A percentile compares a stretch with the other conserved stretches of the same genome.
phyloP scores from a whole-genome alignment of 352 stramenopile genomes.

The Pythium periplocum region DNA sequence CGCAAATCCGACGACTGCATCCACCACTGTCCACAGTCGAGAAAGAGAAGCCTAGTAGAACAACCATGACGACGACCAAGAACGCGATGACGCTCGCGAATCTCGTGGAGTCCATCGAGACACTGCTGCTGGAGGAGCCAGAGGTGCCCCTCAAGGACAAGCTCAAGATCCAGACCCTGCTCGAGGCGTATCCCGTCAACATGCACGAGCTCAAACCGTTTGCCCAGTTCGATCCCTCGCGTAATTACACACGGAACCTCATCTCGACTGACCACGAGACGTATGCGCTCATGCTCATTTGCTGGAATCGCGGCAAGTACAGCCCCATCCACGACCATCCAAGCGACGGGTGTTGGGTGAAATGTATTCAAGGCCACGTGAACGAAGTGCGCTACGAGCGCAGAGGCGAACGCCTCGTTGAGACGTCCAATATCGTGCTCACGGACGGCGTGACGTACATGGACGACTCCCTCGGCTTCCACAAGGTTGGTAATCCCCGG shows the following conservation, averaged over 20 bases:
- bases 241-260: conserved; percentile 94
- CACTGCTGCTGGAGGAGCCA: conserved; percentile 37
- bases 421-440: conserved; percentile 58
- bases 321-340: conserved; percentile 92
- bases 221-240: conserved; percentile 72
- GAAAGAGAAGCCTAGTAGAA: not conserved
- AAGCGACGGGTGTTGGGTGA: conserved; percentile 90
- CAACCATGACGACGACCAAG: not conserved
- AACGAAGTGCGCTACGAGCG: conserved; percentile 87
- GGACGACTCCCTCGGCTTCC: conserved; percentile 88
- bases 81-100: conserved; percentile 29
- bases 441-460: conserved; percentile 83
- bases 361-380: conserved; percentile 81
- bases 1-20: not conserved
- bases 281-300: conserved; percentile 93
- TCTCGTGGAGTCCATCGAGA: conserved; percentile 51
- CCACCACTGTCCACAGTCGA: not conserved
- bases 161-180: conserved; percentile 39
- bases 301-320: conserved; percentile 89
- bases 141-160: conserved; percentile 60
- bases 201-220: conserved; percentile 70
- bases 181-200: conserved; percentile 47
- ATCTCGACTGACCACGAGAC: conserved; percentile 90
- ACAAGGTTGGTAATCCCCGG: conserved; percentile 88
- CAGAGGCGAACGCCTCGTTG: conserved; percentile 32